Base-by-base conservation (phyloP, 495 filamentous ascomycete species). In the Halenospora varia region DNA sequence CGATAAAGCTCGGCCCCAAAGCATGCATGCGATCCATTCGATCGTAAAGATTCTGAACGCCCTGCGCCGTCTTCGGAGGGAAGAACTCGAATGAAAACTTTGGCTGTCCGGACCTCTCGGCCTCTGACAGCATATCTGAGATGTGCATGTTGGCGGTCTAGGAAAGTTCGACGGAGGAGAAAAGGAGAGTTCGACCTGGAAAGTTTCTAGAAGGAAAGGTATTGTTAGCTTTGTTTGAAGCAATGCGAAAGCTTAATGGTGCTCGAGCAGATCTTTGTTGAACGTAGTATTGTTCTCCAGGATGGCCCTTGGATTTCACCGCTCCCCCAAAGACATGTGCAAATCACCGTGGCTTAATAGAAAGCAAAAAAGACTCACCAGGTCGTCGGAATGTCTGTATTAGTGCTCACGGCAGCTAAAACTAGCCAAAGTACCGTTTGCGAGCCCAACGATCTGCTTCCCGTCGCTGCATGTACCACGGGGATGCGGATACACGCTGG, bases 51-150 rank as follows among this genome's bases (percentile, higher is more conserved):
- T 99, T 99, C 77, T 97, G 95, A 9, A 99, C 93, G 81, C 95
- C 95, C 79, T 91, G 88, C 1, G 94, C 93, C 0, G 95, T 99
- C 76, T 99, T 99, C n/a, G 95, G 95, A 46, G 95, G 93, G 74
- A 97, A 99, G 79, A 96, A 99, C 75, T 99, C 95, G 71, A 99
- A 99, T 25, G 95, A 97, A 80, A 97, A 96, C 53, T 88, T 90
- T 48, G 92, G 86, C 62, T 84, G 81, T 68, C 83, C 82, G 58
- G 86, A 81, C 75, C 69, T 73, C 65, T 90, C 80, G 75, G 90
- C 88, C 66, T 93, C 89, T 60, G 87, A 81, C 61, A 99, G 78
- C 81, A 96, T 97, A 60, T 95, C 87, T 54, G 82, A 88, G 79
- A 99, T 92, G 78, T 97, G 95, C 80, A 83, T 83, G 24, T 64